A percentile compares a stretch with the other conserved stretches of the same genome.
These are phyloP conservation scores for Auricularia sp. DNA, from an alignment of 768 basidiomycete genomes.

Conservation along the genomic window DNA sequence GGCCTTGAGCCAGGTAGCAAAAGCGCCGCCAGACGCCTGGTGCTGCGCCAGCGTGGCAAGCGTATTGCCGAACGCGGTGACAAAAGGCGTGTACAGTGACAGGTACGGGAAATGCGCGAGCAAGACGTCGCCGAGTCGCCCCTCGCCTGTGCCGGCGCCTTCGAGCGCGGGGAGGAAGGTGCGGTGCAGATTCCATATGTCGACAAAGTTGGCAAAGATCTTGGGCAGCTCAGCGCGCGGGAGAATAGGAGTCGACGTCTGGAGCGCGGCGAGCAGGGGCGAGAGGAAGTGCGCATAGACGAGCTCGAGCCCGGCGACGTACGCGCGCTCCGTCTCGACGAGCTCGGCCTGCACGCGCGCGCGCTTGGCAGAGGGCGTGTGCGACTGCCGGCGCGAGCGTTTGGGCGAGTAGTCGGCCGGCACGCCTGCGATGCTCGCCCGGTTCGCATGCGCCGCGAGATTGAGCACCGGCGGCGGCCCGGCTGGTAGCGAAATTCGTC, in stretches of 20 bases:
- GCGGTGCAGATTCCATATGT: conserved; percentile 83
- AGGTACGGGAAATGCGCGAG: conserved; percentile 81
- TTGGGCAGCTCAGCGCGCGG: conserved; percentile 57
- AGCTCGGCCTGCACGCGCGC: conserved; percentile 70
- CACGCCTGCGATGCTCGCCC: conserved; percentile 10
- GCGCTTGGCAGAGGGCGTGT: conserved; percentile 42
- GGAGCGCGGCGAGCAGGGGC: conserved; percentile 67
- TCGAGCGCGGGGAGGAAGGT: conserved; percentile 54
- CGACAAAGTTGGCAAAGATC: conserved; percentile 81
- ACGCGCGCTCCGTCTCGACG: conserved; percentile 69
- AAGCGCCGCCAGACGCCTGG: conserved; percentile 42
- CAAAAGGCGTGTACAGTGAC: conserved; percentile 76
- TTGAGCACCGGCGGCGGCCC: conserved; percentile 33
- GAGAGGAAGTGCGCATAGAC: conserved; percentile 82
- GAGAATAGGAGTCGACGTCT: conserved; percentile 57
- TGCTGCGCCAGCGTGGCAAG: conserved; percentile 48
- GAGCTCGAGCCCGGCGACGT: conserved; percentile 72
- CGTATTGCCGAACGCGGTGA: conserved; percentile 64
- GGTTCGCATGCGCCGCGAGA: conserved; percentile 12
- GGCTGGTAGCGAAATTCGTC: conserved; percentile 32
- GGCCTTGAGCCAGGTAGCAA: conserved; percentile 49
- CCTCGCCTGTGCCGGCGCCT: conserved; percentile 21
- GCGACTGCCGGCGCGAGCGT: conserved; percentile 19
- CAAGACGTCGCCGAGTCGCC: conserved; percentile 28
- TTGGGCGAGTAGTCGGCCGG: conserved; percentile 21